Percentiles rank a stretch among this genome's conserved stretches.
These are phyloP conservation scores for Penicillium subrubescens DNA, from an alignment of 495 filamentous ascomycete genomes.

Conservation along the genomic window DNA sequence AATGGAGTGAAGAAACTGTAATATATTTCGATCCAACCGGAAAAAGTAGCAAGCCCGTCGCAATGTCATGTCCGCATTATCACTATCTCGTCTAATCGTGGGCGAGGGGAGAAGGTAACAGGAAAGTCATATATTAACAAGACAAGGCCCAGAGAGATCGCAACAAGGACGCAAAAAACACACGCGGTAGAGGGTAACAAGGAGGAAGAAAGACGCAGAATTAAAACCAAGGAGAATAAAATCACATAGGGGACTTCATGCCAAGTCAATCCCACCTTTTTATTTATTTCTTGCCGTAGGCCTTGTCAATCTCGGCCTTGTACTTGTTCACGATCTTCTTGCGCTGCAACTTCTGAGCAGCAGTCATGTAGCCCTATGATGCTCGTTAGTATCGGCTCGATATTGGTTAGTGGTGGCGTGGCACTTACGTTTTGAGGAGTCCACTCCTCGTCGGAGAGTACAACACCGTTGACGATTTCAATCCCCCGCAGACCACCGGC, in stretches of 20 bases:
- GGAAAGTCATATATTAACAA: constrained; percentile 17
- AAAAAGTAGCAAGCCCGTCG: neutral
- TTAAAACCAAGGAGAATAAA: constrained; percentile 3
- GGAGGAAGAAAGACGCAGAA: constrained; percentile 10
- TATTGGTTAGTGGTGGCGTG: neutral
- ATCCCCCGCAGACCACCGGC: constrained; percentile 78
- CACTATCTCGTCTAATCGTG: constrained; percentile 28
- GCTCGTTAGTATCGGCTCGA: constrained; percentile 21
- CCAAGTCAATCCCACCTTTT: constrained; percentile 1
- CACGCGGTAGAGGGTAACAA: constrained; percentile 23
- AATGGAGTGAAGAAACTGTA: neutral
- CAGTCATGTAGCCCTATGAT: constrained; percentile 53
- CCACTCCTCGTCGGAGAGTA: constrained; percentile 96
- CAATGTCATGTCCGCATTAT: constrained; percentile 26
- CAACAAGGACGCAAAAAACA: constrained; percentile 16
- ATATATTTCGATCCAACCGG: neutral
- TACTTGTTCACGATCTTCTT: constrained; percentile 53
- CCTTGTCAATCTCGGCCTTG: constrained; percentile 49
- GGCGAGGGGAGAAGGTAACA: constrained; percentile 1
- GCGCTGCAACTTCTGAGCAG: constrained; percentile 59
- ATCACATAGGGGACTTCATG: constrained; percentile 1
- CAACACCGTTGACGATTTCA: constrained; percentile 91
- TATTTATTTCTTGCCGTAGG: constrained; percentile 51
- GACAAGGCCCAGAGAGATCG: constrained; percentile 10
- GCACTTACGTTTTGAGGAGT: constrained; percentile 88